Conservation (phyloP, 1,139 yeast genomes). For the Citeromyces siamensis region DNA sequence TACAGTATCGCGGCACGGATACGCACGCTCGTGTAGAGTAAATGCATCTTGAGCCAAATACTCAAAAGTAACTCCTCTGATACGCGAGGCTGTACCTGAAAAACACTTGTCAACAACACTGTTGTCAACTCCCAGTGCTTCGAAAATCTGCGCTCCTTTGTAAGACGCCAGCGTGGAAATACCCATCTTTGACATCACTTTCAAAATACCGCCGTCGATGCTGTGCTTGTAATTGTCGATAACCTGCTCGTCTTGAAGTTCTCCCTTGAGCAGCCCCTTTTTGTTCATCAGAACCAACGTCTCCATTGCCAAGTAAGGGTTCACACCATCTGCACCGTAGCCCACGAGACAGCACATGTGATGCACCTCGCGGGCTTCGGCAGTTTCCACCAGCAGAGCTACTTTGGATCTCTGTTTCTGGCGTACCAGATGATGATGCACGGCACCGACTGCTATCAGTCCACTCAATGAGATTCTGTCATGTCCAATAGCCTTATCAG, state of each 20-base stretch:
- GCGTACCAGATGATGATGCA: conserved; percentile 91
- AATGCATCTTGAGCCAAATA: conserved; percentile 95
- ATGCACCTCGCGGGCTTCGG: conserved; percentile 96
- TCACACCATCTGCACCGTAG: conserved; percentile 94
- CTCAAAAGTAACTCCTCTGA: conserved; percentile 90
- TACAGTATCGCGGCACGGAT: conserved; percentile 63
- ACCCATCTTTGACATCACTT: conserved; percentile 99
- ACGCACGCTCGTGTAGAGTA: conserved; percentile 87
- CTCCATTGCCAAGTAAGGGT: conserved; percentile 90
- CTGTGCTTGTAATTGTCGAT: conserved; percentile 72
- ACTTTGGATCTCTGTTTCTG: conserved; percentile 95
- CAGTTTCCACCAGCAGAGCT: conserved; percentile 84
- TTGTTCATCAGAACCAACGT: conserved; percentile 74
- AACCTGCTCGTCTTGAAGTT: conserved; percentile 43
- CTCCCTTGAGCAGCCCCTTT: conserved; percentile 61
- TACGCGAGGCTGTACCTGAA: conserved; percentile 96
- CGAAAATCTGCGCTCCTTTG: conserved; percentile 98
- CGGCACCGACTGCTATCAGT: conserved; percentile 93
- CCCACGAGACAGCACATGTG: conserved; percentile 92
- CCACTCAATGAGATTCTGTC: conserved; percentile 74
- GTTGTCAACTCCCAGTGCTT: conserved; percentile 91
- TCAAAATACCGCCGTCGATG: conserved; percentile 80
- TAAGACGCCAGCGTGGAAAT: conserved; percentile 94
- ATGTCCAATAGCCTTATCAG: conserved; percentile 42
- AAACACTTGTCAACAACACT: conserved; percentile 93